Conservation (phyloP, 768 basidiomycete genomes). For the Lactarius trivialis region DNA sequence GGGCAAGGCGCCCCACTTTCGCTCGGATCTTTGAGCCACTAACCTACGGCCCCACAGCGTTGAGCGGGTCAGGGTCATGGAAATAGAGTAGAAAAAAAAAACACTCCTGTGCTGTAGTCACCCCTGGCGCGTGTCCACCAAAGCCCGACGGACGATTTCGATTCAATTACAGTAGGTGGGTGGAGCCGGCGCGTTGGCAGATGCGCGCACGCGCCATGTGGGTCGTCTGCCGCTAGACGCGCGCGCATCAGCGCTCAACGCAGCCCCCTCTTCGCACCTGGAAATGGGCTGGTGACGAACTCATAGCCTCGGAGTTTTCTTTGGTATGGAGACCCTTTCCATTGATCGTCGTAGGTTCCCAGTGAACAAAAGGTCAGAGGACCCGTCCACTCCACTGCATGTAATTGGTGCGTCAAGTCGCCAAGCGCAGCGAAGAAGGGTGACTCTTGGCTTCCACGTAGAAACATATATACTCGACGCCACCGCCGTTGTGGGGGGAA, state of each 20-base stretch:
- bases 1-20: neutral
- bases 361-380: neutral
- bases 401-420: neutral
- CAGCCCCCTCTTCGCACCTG: neutral
- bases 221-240: neutral
- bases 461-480: neutral
- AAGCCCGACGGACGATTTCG: neutral
- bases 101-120: too few species aligned
- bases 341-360: neutral
- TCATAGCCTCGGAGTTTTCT: constrained; percentile 4
- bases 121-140: neutral
- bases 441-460: neutral
- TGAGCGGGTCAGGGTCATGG: neutral
- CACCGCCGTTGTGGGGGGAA: neutral
- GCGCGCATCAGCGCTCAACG: neutral
- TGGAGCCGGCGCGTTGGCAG: neutral
- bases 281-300: neutral
- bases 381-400: neutral
- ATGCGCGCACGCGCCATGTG: neutral
- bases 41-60: neutral
- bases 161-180: neutral
- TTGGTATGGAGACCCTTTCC: neutral
- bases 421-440: neutral
- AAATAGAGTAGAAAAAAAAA: neutral
- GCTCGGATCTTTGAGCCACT: constrained; percentile 6